Evolutionary conservation across 192 early-diverging fungal species (phyloP), one percentile per base, ranked within the genome.

Genomic region (Funneliformis mosseae): DNA sequence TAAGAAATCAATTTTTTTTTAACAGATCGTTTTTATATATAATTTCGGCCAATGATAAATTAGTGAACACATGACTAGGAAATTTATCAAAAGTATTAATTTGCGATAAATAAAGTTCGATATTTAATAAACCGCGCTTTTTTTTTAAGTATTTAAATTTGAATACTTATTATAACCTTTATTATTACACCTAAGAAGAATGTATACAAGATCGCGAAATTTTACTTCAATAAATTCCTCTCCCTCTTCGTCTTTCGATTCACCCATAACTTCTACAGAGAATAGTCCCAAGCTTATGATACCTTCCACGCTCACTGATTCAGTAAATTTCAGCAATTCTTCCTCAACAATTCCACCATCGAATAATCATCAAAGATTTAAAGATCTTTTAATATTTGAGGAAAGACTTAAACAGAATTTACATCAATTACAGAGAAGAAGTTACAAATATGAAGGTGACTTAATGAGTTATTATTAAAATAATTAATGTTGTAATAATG

Each of bases 371-470:
- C 81, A 86, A 55, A 81, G 69, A 63, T 95, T 90, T 82, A 88
- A 92, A 74, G 94, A 95, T 86, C 88, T 93, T 68, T 88, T 94
- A 46, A 92, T 94, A 60, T 95, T 95, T 82, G 94, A 95, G 74
- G 94, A 95, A 82, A 85, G 94, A 55, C 85, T 95, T 38, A 91
- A 92, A 76, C 88, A 92, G 80, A 95, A 93, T 84, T 88, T 93
- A 84, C 84, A 88, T 10, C 85, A 91, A 41, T 81, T 94, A 59
- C 85, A 88, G 77, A 89, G 88, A 74, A 88, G 92, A 55, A 91
- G 92, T 77, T 91, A 89, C 74, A 95, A 92, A 86, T 95, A 93
- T 78, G 87, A 89, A 88, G 88, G 90, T 90, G 86, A 18, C 33
- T 25, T n/a, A n/a, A n/a, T n/a, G n/a, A n/a, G n/a, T n/a, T n/a